Base-by-base conservation (phyloP, 78 protist genomes). In the Goniomonas avonlea region DNA sequence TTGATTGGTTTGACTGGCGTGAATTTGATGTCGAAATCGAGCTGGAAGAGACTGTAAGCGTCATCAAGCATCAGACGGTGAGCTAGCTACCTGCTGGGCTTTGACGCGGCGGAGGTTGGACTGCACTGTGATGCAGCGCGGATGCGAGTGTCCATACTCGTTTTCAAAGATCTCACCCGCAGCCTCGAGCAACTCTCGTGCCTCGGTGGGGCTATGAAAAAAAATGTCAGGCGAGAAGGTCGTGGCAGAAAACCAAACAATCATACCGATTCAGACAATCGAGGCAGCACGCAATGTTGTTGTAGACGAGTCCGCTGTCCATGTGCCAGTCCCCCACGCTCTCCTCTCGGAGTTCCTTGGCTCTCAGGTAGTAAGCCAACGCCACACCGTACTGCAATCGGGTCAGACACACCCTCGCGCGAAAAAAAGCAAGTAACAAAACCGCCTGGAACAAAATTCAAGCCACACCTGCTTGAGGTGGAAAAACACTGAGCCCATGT, bases 241-340 rank as follows among this genome's bases (percentile, higher is more conserved):
- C 15, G 9, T 45, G 15, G 15, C 25, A 45, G 15, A 45, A 9
- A 15, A 15, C 53, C 25, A 45, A 15, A 45, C 9, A 45, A 45
- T 9, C 53, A 15, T 15, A 45, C 53, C 53, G 53, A 45, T 68
- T 21, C 25, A 68, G 56, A 48, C 38, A 41, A 53, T 68, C 75
- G 56, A 41, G 27, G 34, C 75, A 68, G 56, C 39, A 23, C 15
- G 59, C 75, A 13, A 68, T 38, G 56, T 68, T 68, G 56, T 68
- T 68, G 75, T 41, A 68, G 34, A 68, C 59, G 34, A 68, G 56
- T 39, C 35, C 75, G 20, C 59, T 68, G 75, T 68, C 75, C 75
- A 68, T 68, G 75, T 68, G 75, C 75, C 38, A 32, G 59, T 68
- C 75, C 20, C 59, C 48, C 23, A 68, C 38, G 13, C 40, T 27